Conservation (phyloP, 352 stramenopile genomes). For the Blastocystis sp. region DNA sequence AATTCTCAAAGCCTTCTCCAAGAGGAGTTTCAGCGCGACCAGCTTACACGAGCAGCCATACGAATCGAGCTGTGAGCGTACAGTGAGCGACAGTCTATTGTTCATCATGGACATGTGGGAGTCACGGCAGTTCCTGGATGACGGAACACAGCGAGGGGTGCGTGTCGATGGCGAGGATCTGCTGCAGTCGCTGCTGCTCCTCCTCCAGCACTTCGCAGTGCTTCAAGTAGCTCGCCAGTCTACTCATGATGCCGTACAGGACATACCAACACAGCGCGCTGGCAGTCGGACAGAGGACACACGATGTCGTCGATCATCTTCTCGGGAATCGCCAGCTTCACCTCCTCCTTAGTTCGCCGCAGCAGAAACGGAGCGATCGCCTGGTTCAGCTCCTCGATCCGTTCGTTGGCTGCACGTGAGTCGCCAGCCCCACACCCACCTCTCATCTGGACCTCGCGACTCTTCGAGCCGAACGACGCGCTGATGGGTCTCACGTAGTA, state of each 20-base stretch:
- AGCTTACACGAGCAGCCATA: constrained; percentile 46
- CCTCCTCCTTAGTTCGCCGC: constrained; percentile 49
- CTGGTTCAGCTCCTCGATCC: constrained; percentile 57
- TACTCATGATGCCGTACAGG: background rate
- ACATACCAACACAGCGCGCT: constrained; percentile 15
- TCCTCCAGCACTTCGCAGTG: background rate
- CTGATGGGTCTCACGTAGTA: constrained; percentile 43
- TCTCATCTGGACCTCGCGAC: background rate
- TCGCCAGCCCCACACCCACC: background rate
- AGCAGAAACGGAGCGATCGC: constrained; percentile 46
- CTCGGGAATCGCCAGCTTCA: constrained; percentile 40
- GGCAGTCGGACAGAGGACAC: constrained; percentile 39
- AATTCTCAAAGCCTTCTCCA: constrained; percentile 43
- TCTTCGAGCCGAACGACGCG: constrained; percentile 2
- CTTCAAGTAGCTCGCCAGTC: background rate
- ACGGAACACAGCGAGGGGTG: constrained; percentile 8
- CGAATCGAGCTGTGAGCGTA: background rate
- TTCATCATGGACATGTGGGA: background rate
- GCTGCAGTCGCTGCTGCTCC: background rate
- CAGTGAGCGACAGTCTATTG: constrained; percentile 2
- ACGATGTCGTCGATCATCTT: constrained; percentile 33
- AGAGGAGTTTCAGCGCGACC: constrained; percentile 31
- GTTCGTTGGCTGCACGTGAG: constrained; percentile 4
- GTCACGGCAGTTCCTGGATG: background rate
- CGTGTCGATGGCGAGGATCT: constrained; percentile 29